These are phyloP conservation scores for Zygosaccharomyces pseudorouxii DNA, from an alignment of 805 yeast genomes.

Conservation along the genomic window DNA sequence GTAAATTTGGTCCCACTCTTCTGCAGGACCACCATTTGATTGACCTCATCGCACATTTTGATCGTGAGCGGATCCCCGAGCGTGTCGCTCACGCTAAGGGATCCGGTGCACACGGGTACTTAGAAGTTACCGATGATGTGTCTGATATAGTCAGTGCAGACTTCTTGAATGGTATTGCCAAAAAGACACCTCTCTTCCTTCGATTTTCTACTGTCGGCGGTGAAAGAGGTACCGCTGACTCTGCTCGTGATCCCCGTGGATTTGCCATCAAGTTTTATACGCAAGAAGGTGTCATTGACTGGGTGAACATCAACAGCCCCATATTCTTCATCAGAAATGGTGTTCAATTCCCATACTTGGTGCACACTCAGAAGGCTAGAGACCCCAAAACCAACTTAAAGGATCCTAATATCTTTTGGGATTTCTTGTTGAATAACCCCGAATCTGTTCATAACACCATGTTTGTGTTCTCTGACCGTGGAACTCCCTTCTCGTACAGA, in stretches of 20 bases:
- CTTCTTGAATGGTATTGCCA: conserved; percentile 33
- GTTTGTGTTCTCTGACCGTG: conserved; percentile 72
- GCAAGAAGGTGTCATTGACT: conserved; percentile 54
- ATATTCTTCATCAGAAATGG: conserved; percentile 54
- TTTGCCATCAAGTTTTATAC: conserved; percentile 54
- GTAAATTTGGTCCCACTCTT: conserved; percentile 43
- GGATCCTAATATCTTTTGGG: conserved; percentile 79
- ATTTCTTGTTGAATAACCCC: conserved; percentile 61
- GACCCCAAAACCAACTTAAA: conserved; percentile 66
- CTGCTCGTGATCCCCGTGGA: conserved; percentile 58
- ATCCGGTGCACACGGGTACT: conserved; percentile 52
- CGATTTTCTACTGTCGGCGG: conserved; percentile 61
- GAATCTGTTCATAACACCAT: conserved; percentile 73
- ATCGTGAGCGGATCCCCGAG: conserved; percentile 52
- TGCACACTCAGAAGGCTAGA: conserved; percentile 54
- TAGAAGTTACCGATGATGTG: conserved; percentile 49
- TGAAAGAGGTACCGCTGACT: conserved; percentile 51
- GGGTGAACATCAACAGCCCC: conserved; percentile 62
- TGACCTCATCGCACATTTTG: conserved; percentile 50
- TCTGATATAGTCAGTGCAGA: conserved; percentile 41
- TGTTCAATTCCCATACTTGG: conserved; percentile 48
- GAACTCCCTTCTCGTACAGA: conserved; percentile 72
- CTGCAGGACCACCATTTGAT: conserved; percentile 51
- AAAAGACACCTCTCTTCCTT: conserved; percentile 33
- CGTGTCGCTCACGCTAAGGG: conserved; percentile 60